Evolutionary conservation across 192 early-diverging fungal genomes (phyloP).

Genomic region (Umbelopsis vinacea): DNA sequence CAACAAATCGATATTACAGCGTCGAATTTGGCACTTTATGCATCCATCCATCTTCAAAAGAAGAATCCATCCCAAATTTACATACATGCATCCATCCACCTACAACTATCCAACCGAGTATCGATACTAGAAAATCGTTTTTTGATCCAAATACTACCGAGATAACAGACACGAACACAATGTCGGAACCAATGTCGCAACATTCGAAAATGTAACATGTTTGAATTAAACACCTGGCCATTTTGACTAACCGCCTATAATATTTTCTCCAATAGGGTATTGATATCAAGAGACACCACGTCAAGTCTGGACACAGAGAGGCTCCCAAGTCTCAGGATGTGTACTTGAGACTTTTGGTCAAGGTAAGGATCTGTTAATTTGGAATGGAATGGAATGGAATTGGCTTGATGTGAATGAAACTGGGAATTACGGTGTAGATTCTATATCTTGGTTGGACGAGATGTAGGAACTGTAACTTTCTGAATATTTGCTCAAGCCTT

Average conservation of each 20-base stretch:
- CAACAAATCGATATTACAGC: neutral
- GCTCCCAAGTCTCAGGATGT: conserved; percentile 94
- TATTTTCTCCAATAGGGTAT: conserved; percentile 76
- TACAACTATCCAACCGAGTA: neutral
- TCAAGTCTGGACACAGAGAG: conserved; percentile 88
- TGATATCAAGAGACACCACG: conserved; percentile 99
- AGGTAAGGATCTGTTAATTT: conserved; percentile 57
- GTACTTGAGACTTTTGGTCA: conserved; percentile 98
- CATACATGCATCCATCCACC: neutral
- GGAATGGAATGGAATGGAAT: no score
- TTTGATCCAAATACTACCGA: neutral
- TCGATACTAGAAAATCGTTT: neutral
- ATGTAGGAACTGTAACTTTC: no score
- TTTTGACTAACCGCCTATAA: neutral
- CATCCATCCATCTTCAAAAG: conserved; percentile 1
- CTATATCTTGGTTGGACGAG: no score
- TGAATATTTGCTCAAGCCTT: no score
- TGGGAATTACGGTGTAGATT: neutral
- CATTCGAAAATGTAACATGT: neutral
- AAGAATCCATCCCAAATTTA: neutral
- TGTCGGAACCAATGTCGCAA: neutral
- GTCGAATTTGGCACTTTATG: neutral
- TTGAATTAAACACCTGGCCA: neutral
- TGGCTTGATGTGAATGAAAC: neutral
- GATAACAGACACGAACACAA: neutral